Percentiles rank a stretch among this genome's conserved stretches.
Evolutionary conservation across 108 stramenopile genomes (phyloP).

Genomic region (Hondaea fermentalgiana): DNA sequence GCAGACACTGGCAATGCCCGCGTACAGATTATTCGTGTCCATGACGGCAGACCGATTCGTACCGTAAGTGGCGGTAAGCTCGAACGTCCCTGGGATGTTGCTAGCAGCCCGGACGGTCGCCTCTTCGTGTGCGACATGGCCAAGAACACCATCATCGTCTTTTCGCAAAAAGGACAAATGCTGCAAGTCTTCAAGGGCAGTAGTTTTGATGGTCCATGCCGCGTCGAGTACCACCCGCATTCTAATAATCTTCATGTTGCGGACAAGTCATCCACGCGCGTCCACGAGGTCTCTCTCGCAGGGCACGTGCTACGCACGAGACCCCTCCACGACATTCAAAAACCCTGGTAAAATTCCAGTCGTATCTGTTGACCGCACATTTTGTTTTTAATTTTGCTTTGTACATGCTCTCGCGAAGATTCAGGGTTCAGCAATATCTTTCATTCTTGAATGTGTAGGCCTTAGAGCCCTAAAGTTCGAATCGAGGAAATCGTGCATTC

Average conservation of each 20-base stretch:
- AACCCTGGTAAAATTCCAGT: no score
- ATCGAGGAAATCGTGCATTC: no score
- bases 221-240: neutral
- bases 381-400: no score
- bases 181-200: neutral
- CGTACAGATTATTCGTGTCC: neutral
- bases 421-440: no score
- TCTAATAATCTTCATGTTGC: neutral
- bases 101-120: neutral
- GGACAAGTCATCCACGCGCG: neutral
- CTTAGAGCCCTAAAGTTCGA: no score
- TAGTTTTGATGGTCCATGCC: neutral
- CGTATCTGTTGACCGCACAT: no score
- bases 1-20: conserved; percentile 15
- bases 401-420: no score
- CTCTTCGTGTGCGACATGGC: neutral
- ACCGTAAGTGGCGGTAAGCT: neutral
- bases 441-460: no score
- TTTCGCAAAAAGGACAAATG: neutral
- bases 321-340: no score
- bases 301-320: no score
- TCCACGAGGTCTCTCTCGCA: neutral
- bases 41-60: neutral
- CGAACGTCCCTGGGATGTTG: neutral
- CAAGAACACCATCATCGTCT: neutral